Percentiles rank a stretch among this genome's conserved stretches.
Conservation (phyloP, 176 grass and related monocot species). For the Panicum miliaceum region DNA sequence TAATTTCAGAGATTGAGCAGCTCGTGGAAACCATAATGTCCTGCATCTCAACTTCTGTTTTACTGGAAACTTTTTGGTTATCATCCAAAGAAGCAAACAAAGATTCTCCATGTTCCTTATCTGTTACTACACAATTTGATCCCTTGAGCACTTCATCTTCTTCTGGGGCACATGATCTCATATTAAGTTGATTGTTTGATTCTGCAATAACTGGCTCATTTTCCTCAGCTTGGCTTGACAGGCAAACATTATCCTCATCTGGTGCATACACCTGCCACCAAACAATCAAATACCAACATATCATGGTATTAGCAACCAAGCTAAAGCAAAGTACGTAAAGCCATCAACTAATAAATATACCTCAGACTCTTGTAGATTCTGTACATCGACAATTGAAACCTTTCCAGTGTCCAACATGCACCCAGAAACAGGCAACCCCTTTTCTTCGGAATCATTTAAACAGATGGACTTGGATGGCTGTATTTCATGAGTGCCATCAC, state of each 20-base stretch:
- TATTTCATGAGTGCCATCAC: conserved; percentile 29
- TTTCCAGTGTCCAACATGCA: conserved; percentile 36
- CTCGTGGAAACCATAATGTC: conserved; percentile 22
- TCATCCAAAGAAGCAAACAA: conserved; percentile 26
- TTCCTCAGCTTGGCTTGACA: conserved; percentile 40
- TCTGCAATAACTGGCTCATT: conserved; percentile 20
- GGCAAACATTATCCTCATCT: conserved; percentile 33
- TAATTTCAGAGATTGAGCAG: conserved; percentile 17
- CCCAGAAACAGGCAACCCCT: conserved; percentile 38
- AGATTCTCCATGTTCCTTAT: conserved; percentile 19
- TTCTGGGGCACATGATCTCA: conserved; percentile 22
- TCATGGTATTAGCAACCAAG: conserved; percentile 28
- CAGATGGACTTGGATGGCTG: conserved; percentile 38
- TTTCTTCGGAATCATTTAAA: conserved; percentile 51
- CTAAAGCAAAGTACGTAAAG: conserved; percentile 4
- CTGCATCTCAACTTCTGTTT: conserved; percentile 25
- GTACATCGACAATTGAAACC: conserved; percentile 18
- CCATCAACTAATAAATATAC: conserved; percentile 42
- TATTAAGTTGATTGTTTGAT: conserved; percentile 34
- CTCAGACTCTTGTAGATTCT: conserved; percentile 29
- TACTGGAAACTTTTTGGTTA: conserved; percentile 26
- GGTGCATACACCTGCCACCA: conserved; percentile 24
- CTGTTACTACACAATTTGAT: conserved; percentile 30
- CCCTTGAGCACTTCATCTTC: conserved; percentile 5
- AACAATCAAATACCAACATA: conserved; percentile 32